A percentile compares a stretch with the other conserved stretches of the same genome.
These are phyloP conservation scores for Coemansia sp. DNA, from an alignment of 192 early-diverging fungal genomes.

Conservation along the genomic window DNA sequence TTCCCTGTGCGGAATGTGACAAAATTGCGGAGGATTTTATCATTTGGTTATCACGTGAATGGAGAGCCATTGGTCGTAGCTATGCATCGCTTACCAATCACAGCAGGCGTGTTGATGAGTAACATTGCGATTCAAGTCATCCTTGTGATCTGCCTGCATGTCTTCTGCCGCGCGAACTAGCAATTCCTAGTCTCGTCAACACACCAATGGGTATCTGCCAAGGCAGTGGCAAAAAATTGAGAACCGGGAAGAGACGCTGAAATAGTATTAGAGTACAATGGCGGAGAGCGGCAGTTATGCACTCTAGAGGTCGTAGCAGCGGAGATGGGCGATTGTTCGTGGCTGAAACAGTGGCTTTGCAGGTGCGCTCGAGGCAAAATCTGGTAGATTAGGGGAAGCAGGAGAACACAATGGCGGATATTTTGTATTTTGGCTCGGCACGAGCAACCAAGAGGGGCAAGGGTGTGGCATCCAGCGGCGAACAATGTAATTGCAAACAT, in stretches of 20 bases:
- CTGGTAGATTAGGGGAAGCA: constrained; percentile 7
- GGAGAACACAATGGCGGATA: constrained; percentile 3
- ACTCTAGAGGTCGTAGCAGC: neutral
- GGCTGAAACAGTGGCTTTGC: neutral
- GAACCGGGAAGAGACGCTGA: no score
- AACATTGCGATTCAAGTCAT: no score
- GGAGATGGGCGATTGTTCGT: neutral
- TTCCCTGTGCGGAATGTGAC: no score
- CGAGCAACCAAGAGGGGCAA: neutral
- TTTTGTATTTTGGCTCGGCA: constrained; percentile 10
- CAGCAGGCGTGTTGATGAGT: neutral
- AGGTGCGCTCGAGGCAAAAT: constrained; percentile 5
- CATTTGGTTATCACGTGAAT: neutral
- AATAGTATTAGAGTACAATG: constrained; percentile 3
- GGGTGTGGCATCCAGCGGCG: neutral
- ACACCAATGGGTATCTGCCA: neutral
- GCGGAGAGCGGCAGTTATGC: neutral
- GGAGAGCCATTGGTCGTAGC: neutral
- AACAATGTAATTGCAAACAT: constrained; percentile 5
- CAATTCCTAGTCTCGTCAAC: no score
- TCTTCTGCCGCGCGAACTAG: neutral
- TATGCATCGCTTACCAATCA: neutral
- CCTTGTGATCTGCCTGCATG: neutral
- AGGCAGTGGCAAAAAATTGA: no score
- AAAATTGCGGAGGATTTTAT: neutral